phyloP scores from a whole-genome alignment of 495 filamentous ascomycete genomes.

The Peziza echinospora region DNA sequence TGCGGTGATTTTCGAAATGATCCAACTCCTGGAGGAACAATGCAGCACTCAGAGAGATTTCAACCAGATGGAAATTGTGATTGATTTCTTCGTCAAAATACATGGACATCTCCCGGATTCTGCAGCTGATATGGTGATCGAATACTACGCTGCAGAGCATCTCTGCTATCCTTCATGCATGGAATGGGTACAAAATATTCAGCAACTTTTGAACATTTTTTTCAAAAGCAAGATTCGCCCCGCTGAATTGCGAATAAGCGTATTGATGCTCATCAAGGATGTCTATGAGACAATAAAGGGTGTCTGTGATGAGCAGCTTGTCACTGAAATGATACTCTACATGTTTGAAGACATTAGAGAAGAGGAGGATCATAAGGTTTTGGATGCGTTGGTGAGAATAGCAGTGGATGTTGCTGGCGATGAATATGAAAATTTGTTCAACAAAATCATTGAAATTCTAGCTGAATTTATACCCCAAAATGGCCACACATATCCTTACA shows the following conservation, averaged over 20 bases:
- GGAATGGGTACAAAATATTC: slow-evolving; percentile 43
- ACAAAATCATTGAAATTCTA: slow-evolving; percentile 29
- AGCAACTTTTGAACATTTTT: slow-evolving; percentile 39
- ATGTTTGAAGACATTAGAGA: slow-evolving; percentile 26
- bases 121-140: slow-evolving; percentile 33
- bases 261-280: slow-evolving; percentile 26
- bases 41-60: slow-evolving; percentile 23
- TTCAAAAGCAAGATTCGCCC: slow-evolving; percentile 40
- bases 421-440: slow-evolving; percentile 28
- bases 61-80: slow-evolving; percentile 37
- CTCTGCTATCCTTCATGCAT: slow-evolving; percentile 50
- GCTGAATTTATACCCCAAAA: slow-evolving; percentile 12
- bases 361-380: slow-evolving; percentile 28
- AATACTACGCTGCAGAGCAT: slow-evolving; percentile 35
- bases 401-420: slow-evolving; percentile 31
- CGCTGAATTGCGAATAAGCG: slow-evolving; percentile 42
- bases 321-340: slow-evolving; percentile 23
- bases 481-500: not conserved
- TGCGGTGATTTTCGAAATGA: slow-evolving; percentile 15
- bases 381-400: slow-evolving; percentile 27
- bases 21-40: slow-evolving; percentile 15
- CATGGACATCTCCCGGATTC: slow-evolving; percentile 35
- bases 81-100: slow-evolving; percentile 46
- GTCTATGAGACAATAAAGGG: slow-evolving; percentile 38
- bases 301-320: slow-evolving; percentile 31